Conservation (phyloP, 2,329 filamentous ascomycete genomes). For the Hypoxylon sp. region DNA sequence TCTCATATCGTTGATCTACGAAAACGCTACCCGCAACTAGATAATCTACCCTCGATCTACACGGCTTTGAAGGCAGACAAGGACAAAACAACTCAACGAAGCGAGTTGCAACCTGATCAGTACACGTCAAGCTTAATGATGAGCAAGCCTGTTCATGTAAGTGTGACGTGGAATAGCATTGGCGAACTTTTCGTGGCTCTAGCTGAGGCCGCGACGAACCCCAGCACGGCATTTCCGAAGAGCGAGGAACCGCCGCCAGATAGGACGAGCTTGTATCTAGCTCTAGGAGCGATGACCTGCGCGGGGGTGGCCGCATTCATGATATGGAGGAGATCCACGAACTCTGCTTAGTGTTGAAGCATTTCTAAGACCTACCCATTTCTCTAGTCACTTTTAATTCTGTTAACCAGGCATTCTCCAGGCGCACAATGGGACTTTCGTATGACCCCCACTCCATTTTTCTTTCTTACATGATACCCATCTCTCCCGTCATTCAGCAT, state of each 20-base stretch:
- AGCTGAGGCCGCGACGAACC: conserved; percentile 92
- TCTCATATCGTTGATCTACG: conserved; percentile 89
- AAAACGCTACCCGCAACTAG: conserved; percentile 83
- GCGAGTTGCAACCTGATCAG: conserved; percentile 90
- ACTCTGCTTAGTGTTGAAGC: conserved; percentile 54
- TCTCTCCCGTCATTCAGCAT: conserved; percentile 38
- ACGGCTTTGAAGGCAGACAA: conserved; percentile 94
- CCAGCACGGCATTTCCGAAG: conserved; percentile 89
- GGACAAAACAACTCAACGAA: conserved; percentile 96
- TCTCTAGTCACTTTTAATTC: conserved; percentile 32
- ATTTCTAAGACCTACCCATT: conserved; percentile 21
- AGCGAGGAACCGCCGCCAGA: conserved; percentile 89
- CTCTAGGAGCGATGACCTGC: conserved; percentile 79
- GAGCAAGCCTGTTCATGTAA: conserved; percentile 93
- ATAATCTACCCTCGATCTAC: conserved; percentile 92
- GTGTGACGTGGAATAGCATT: conserved; percentile 93
- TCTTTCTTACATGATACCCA: conserved; percentile 49
- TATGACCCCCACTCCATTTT: conserved; percentile 37
- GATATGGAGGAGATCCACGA: conserved; percentile 74
- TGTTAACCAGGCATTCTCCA: conserved; percentile 27
- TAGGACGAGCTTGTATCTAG: conserved; percentile 87
- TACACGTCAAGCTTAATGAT: conserved; percentile 90
- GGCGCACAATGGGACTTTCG: conserved; percentile 29
- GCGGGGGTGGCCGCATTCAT: conserved; percentile 74
- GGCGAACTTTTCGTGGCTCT: conserved; percentile 93